These are phyloP conservation scores for Alternaria arbusti DNA, from an alignment of 2,329 filamentous ascomycete species.

Conservation along the genomic window DNA sequence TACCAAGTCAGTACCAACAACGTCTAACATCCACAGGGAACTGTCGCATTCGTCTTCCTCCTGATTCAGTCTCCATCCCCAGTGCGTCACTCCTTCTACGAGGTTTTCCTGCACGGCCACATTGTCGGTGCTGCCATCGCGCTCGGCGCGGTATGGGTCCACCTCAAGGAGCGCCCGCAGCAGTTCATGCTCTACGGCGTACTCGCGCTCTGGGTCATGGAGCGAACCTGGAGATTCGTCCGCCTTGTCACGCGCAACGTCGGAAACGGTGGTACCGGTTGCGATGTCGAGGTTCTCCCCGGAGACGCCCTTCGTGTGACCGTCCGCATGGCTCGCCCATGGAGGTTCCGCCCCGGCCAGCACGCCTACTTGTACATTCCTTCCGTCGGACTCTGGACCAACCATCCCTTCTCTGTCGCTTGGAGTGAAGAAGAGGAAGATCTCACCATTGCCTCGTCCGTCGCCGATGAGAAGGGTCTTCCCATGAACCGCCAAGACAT, in stretches of 20 bases:
- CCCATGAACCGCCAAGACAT: conserved; percentile 60
- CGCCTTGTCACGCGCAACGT: conserved; percentile 71
- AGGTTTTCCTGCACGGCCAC: conserved; percentile 76
- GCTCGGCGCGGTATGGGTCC: conserved; percentile 71
- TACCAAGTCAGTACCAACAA: conserved; percentile 64
- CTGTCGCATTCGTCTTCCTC: conserved; percentile 66
- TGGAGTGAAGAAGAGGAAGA: conserved; percentile 72
- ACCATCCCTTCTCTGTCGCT: conserved; percentile 79
- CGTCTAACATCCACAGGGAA: conserved; percentile 63
- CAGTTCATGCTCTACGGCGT: conserved; percentile 67
- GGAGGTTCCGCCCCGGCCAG: conserved; percentile 76
- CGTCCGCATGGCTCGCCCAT: conserved; percentile 76
- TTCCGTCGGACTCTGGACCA: conserved; percentile 72
- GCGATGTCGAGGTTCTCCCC: conserved; percentile 75
- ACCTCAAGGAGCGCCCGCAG: conserved; percentile 61
- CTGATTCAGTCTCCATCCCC: conserved; percentile 73
- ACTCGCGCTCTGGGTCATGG: conserved; percentile 70
- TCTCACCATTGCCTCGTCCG: conserved; percentile 33
- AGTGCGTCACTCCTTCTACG: conserved; percentile 79
- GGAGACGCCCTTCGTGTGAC: conserved; percentile 78
- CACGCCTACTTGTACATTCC: conserved; percentile 84
- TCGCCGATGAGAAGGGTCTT: conserved; percentile 53
- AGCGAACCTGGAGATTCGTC: conserved; percentile 66
- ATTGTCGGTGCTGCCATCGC: conserved; percentile 67
- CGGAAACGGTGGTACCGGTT: conserved; percentile 69